Percentiles rank a stretch among this genome's conserved stretches.
Conservation (phyloP, 1,284 basidiomycete species). For the Microbotryum silenes-acaulis region DNA sequence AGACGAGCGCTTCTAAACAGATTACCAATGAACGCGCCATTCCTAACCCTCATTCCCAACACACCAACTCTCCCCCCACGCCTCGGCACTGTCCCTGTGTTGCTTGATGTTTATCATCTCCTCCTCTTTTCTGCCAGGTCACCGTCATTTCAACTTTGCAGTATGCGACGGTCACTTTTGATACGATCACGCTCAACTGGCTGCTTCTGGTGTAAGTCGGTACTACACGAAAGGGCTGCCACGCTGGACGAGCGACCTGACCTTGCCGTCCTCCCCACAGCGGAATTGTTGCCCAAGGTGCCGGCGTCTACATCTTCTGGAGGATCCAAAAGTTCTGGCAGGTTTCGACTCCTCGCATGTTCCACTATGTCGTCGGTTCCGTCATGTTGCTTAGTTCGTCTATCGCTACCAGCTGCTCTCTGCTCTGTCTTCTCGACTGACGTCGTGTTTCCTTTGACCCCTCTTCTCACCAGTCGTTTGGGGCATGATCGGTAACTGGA, state of each 20-base stretch:
- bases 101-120: too few species aligned
- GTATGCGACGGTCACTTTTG: slow-evolving; percentile 63
- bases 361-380: slow-evolving; percentile 26
- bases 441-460: too few species aligned
- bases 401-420: too few species aligned
- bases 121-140: slow-evolving; percentile 36
- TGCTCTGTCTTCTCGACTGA: too few species aligned
- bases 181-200: slow-evolving; percentile 47
- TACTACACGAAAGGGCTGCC: neutral
- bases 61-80: too few species aligned
- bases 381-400: slow-evolving; percentile 29
- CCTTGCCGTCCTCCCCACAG: neutral
- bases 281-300: slow-evolving; percentile 32
- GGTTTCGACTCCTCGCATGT: slow-evolving; percentile 42
- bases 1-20: too few species aligned
- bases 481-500: slow-evolving; percentile 37
- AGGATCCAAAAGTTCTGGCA: slow-evolving; percentile 68
- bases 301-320: slow-evolving; percentile 66
- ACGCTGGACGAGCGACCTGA: too few species aligned
- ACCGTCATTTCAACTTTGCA: slow-evolving; percentile 65
- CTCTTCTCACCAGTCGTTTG: slow-evolving; percentile 18
- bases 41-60: too few species aligned
- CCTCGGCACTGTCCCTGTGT: too few species aligned
- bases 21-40: too few species aligned
- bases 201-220: slow-evolving; percentile 34